These are phyloP conservation scores for Annona cherimola DNA, from an alignment of 164 flowering plant genomes.

Conservation along the genomic window DNA sequence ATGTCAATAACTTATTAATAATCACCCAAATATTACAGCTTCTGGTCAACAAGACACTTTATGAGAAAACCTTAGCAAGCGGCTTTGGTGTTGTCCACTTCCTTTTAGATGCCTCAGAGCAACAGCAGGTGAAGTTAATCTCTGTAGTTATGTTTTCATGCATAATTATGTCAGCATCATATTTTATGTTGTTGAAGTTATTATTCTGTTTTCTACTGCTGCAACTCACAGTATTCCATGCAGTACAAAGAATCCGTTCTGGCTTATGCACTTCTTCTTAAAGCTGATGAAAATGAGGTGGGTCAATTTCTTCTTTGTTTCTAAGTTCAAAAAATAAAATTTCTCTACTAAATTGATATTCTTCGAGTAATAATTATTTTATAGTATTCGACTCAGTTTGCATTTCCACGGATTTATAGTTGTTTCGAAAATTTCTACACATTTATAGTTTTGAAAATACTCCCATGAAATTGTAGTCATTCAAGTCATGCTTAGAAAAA, in stretches of 20 bases:
- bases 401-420: neutral
- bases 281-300: conserved; percentile 51
- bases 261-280: conserved; percentile 70
- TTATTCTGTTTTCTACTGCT: neutral
- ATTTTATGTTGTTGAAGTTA: neutral
- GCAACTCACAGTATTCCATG: conserved; percentile 14
- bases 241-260: conserved; percentile 96
- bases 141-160: neutral
- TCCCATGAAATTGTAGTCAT: neutral
- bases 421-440: neutral
- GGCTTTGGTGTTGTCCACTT: conserved; percentile 94
- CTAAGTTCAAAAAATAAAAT: no score
- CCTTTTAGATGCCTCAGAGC: conserved; percentile 94
- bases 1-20: conserved; percentile 7
- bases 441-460: neutral
- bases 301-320: neutral
- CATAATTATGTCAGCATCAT: neutral
- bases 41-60: conserved; percentile 81
- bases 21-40: conserved; percentile 42
- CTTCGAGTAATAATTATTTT: neutral
- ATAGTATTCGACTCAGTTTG: neutral
- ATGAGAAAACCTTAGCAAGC: conserved; percentile 93
- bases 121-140: conserved; percentile 68
- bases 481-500: neutral
- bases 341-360: neutral